phyloP scores from a whole-genome alignment of 345 rosid genomes.

The Laguncularia racemosa region DNA sequence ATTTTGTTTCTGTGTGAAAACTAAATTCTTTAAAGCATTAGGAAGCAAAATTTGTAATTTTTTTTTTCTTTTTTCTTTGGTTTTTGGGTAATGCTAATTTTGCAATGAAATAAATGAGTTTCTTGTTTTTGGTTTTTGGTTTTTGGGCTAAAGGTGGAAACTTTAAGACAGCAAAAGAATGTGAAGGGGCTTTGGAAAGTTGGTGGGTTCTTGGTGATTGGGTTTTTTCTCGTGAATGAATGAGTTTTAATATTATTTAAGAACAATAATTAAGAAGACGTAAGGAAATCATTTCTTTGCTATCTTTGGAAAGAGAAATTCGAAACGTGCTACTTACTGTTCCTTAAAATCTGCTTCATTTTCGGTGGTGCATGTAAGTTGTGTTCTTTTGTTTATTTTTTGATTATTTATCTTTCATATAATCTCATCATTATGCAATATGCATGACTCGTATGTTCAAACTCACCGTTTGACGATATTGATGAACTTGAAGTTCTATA shows the following conservation, averaged over 20 bases:
- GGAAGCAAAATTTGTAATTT: constrained; percentile 1
- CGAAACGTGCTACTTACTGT: too few relatives aligned
- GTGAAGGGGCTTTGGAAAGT: neutral
- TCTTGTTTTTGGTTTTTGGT: too few relatives aligned
- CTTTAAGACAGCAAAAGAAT: too few relatives aligned
- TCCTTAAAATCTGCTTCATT: constrained; percentile 5
- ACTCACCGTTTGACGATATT: too few relatives aligned
- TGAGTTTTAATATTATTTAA: too few relatives aligned
- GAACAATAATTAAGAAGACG: constrained; percentile 5
- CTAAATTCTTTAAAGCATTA: neutral
- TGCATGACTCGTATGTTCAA: neutral
- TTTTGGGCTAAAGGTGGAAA: too few relatives aligned
- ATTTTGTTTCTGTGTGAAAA: neutral
- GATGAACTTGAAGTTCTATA: too few relatives aligned
- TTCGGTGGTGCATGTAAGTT: constrained; percentile 3
- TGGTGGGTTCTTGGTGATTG: constrained; percentile 7
- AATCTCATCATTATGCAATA: constrained; percentile 7
- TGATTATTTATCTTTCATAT: neutral
- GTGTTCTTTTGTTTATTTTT: neutral
- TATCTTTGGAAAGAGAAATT: neutral
- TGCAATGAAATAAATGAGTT: too few relatives aligned
- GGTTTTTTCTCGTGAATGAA: neutral
- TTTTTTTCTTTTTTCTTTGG: neutral
- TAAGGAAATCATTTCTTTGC: neutral
- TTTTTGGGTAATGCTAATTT: too few relatives aligned